A percentile compares a stretch with the other conserved stretches of the same genome.
phyloP scores from a whole-genome alignment of 371 early-diverging fungal genomes.

The Rhizopus sp. region DNA sequence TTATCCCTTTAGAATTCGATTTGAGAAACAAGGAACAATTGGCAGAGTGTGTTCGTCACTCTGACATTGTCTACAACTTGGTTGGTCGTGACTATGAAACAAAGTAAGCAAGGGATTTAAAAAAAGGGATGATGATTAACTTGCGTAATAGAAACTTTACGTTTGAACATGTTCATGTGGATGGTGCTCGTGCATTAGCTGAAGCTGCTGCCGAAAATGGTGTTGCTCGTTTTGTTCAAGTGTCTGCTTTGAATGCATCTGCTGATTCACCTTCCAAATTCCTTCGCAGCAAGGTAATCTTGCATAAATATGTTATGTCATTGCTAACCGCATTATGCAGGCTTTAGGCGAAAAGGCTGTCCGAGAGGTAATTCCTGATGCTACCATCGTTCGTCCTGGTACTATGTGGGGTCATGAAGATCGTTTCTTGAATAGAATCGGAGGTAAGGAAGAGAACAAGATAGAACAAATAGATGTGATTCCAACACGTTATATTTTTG shows the following conservation, averaged over 20 bases:
- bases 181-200: conserved; percentile 85
- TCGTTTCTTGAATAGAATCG: conserved; percentile 89
- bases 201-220: conserved; percentile 80
- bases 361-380: conserved; percentile 84
- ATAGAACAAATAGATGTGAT: conserved; percentile 4
- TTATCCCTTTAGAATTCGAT: conserved; percentile 90
- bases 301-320: background rate
- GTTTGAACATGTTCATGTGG: conserved; percentile 82
- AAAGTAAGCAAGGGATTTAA: conserved; percentile 54
- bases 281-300: conserved; percentile 79
- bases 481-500: background rate
- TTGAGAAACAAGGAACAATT: conserved; percentile 83
- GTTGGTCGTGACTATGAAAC: conserved; percentile 92
- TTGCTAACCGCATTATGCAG: conserved; percentile 32
- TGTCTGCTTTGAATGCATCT: conserved; percentile 86
- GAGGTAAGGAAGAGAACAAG: conserved; percentile 54
- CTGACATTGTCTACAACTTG: conserved; percentile 94
- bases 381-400: conserved; percentile 92
- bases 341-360: conserved; percentile 91
- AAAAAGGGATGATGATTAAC: background rate
- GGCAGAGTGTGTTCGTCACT: conserved; percentile 84
- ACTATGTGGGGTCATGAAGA: conserved; percentile 93
- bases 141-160: conserved; percentile 76
- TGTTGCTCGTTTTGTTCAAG: conserved; percentile 86
- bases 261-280: conserved; percentile 78